Evolutionary conservation across 306 rosid genomes (phyloP), one percentile per base, ranked within the genome.

Genomic region (Dicorynia guianensis): DNA sequence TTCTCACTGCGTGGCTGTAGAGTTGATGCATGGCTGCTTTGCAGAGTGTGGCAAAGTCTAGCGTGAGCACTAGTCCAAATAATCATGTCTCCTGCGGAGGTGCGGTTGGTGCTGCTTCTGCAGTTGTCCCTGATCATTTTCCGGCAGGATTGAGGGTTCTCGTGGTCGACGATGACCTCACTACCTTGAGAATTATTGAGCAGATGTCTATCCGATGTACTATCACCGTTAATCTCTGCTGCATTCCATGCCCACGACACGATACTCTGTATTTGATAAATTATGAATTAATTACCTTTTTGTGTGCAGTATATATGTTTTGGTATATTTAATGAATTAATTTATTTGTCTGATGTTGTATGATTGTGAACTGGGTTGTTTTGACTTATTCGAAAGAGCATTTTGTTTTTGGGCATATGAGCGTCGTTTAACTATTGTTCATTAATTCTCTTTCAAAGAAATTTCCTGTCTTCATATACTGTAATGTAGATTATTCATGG

Each of bases 131-230:
- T 3, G 80, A 77, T 50, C 72, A 72, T 47, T 81, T 86, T 48
- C 87, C 93, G 7, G 72, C 20, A 5, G 89, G 88, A 33, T 50
- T 91, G 33, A 84, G 83, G 67, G 85, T 91, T 67, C 85, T 91
- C 10, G 91, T 83, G 6, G 89, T 91, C 39, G 97, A 89, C 39
- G 74, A 79, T 52, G 95, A 91, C 66, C 14, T 38, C n/a, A 52
- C 66, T 33, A 67, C 71, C 55, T 66, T 91, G 71, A 72, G 59
- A 75, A 57, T 48, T 44, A 71, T 87, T 3, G 77, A 85, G 68
- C 49, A 78, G 69, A 74, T 81, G 80, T 84, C 88, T 5, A 44
- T 55, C 58, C 80, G 74, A 70, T 87, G 85, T 46, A 65, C 4
- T 87, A 92, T 65, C 15, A 48, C 2, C 91, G 96, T 89, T 71